Conservation (phyloP, 1,284 basidiomycete genomes). For the Irpex sp. region DNA sequence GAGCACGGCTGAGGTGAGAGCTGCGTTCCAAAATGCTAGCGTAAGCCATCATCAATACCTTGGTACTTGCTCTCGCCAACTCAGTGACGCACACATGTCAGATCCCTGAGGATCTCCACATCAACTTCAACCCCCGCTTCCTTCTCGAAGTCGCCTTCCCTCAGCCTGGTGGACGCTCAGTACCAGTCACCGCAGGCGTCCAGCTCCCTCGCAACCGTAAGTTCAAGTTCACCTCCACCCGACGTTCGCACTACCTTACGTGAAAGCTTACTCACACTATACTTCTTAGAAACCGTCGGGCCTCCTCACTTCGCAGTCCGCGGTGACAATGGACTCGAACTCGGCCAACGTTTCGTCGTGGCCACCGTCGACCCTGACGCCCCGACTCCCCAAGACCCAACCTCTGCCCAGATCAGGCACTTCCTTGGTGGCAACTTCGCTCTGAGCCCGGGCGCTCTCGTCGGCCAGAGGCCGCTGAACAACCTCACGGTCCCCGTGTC, state of each 20-base stretch:
- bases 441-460: slow-evolving; percentile 1
- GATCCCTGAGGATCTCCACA: slow-evolving; percentile 13
- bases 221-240: slow-evolving; percentile 1
- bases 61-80: neutral
- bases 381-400: slow-evolving; percentile 42
- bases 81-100: slow-evolving; percentile 1
- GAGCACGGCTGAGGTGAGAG: slow-evolving; percentile 9
- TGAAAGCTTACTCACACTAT: neutral
- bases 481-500: slow-evolving; percentile 42
- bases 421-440: slow-evolving; percentile 45
- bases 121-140: slow-evolving; percentile 16
- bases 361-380: slow-evolving; percentile 46
- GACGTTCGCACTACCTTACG: too few species aligned
- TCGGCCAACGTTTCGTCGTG: slow-evolving; percentile 39
- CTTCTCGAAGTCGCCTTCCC: slow-evolving; percentile 20
- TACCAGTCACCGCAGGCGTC: slow-evolving; percentile 35
- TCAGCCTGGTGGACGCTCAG: slow-evolving; percentile 14
- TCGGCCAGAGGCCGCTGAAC: slow-evolving; percentile 18
- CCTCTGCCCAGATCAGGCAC: slow-evolving; percentile 42
- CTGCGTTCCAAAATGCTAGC: slow-evolving; percentile 12
- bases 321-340: slow-evolving; percentile 15
- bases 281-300: slow-evolving; percentile 34
- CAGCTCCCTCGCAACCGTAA: slow-evolving; percentile 35
- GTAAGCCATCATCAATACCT: slow-evolving; percentile 1
- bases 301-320: slow-evolving; percentile 35